Percentiles rank a stretch among this genome's conserved stretches.
Evolutionary conservation across 2,329 filamentous ascomycete genomes (phyloP).

Genomic region (Alternaria gaisen): DNA sequence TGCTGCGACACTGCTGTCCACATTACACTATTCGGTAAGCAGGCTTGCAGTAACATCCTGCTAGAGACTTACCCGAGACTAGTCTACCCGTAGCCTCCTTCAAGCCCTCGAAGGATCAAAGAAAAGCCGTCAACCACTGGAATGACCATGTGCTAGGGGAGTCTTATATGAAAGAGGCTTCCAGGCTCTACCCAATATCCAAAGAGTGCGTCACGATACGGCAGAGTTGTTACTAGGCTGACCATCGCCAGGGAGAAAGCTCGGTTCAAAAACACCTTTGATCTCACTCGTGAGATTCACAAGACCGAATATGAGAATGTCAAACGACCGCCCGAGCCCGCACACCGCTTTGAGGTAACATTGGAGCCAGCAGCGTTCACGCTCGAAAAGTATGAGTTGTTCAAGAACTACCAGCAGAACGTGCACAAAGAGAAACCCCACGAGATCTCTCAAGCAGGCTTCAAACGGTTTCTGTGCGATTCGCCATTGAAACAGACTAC

Average conservation of each 20-base stretch:
- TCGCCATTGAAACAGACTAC: slow-evolving; percentile 68
- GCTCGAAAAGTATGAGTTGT: slow-evolving; percentile 77
- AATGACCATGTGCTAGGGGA: slow-evolving; percentile 76
- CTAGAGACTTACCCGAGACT: slow-evolving; percentile 19
- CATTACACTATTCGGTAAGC: slow-evolving; percentile 78
- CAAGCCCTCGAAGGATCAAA: slow-evolving; percentile 74
- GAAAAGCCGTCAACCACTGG: slow-evolving; percentile 79
- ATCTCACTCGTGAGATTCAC: slow-evolving; percentile 72
- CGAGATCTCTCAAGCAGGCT: slow-evolving; percentile 68
- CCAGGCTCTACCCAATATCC: slow-evolving; percentile 71
- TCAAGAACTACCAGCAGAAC: slow-evolving; percentile 75
- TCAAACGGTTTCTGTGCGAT: slow-evolving; percentile 76
- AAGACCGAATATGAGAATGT: slow-evolving; percentile 69
- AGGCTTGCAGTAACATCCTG: not conserved
- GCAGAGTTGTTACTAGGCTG: slow-evolving; percentile 1
- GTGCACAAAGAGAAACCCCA: slow-evolving; percentile 73
- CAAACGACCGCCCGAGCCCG: slow-evolving; percentile 68
- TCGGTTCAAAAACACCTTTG: slow-evolving; percentile 72
- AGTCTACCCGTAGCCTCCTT: slow-evolving; percentile 72
- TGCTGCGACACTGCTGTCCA: slow-evolving; percentile 84
- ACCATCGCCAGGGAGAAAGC: slow-evolving; percentile 60
- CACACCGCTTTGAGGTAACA: slow-evolving; percentile 73
- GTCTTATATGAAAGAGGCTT: slow-evolving; percentile 69
- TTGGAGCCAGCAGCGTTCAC: slow-evolving; percentile 76
- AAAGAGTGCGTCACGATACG: slow-evolving; percentile 63